These are phyloP conservation scores for Zygoascus biomembranicola DNA, from an alignment of 805 yeast genomes.

Conservation along the genomic window DNA sequence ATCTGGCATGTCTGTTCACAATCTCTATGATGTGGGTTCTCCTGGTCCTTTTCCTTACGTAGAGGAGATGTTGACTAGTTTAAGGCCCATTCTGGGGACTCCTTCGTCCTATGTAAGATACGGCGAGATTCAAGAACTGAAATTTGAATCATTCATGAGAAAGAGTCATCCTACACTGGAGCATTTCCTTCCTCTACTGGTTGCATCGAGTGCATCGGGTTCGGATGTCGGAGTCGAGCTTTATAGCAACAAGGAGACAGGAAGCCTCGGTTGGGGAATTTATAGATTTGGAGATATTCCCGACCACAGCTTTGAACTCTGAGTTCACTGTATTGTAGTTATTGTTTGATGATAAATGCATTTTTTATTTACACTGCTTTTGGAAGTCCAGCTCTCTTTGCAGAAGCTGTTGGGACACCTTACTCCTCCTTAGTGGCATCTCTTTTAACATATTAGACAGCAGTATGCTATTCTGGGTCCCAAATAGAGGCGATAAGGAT, in stretches of 20 bases:
- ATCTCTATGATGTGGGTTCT: constrained; percentile 46
- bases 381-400: no score
- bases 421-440: no score
- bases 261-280: not conserved
- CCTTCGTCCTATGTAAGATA: constrained; percentile 26
- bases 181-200: constrained; percentile 62
- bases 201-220: constrained; percentile 42
- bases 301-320: no score
- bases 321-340: no score
- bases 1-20: constrained; percentile 79
- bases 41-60: constrained; percentile 11
- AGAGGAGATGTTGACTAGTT: constrained; percentile 12
- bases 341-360: no score
- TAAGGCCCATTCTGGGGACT: not conserved
- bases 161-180: constrained; percentile 71
- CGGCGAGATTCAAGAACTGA: constrained; percentile 20
- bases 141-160: constrained; percentile 26
- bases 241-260: not conserved
- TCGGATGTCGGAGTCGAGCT: not conserved
- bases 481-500: not conserved
- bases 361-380: no score
- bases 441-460: no score
- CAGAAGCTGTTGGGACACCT: no score
- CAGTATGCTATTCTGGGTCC: no score
- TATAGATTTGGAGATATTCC: not conserved